Evolutionary conservation across 352 stramenopile species (phyloP), one percentile per base, ranked within the genome.

Genomic region (Poterioochromonas sp.): DNA sequence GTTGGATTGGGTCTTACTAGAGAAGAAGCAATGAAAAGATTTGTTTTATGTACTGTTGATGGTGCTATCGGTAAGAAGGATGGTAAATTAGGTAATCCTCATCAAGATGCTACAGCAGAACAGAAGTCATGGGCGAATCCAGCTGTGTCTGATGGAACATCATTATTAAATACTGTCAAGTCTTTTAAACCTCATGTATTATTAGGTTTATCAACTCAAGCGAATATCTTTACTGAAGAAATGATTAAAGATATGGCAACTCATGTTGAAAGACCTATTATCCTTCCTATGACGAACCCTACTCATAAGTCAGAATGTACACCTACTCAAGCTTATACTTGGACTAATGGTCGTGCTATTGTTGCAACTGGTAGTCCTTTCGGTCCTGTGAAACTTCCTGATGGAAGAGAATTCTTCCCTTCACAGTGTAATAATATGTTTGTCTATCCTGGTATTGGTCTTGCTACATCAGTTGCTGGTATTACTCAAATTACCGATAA

Each of bases 221-320:
- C 88, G 49, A 90, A 91, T 80, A 85, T 90, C 32, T 97, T 97
- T 82, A 93, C 64, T 29, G 73, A 81, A 29, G 77, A 88, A 65
- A 86, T 96, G 29, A 91, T 93, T 78, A 79, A 91, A 77, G 87
- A 88, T 78, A 96, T 97, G 91, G 86, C 89, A 32, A 90, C 88
- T 80, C 84, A 92, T 76, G 49, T 34, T n/a, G 15, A n/a, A 1
- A 84, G 87, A 58, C 92, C 92, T 3, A 95, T 97, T 79, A 90
- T 97, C 63, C 96, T 97, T 82, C 88, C 92, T 54, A 86, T 97
- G 37, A 94, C 87, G 47, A 97, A 97, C 82, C 92, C 92, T 47
- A 97, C 92, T 1, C 91, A 86, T 20, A 90, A 95, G 58, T 89
- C 90, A 44, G 92, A 97, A 83, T 96, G 91, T 83, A 96, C 92